phyloP scores from a whole-genome alignment of 192 early-diverging fungal genomes.

The Radiomyces spectabilis region DNA sequence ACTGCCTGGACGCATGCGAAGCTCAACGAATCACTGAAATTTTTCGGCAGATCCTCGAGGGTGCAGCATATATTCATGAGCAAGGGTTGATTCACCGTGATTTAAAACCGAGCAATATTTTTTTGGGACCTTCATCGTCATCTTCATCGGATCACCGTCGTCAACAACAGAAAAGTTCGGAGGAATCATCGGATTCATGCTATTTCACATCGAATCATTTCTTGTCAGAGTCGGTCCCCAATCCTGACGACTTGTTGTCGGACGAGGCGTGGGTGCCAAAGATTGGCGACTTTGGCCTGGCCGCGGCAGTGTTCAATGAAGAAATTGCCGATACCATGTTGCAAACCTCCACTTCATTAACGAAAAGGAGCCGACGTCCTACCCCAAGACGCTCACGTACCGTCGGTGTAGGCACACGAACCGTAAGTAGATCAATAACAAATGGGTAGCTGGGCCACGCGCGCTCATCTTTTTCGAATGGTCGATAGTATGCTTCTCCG shows the following conservation, averaged over 20 bases:
- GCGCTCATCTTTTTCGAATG: no score
- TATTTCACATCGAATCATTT: no score
- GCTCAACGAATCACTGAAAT: slow-evolving; percentile 24
- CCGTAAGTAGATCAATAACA: slow-evolving; percentile 41
- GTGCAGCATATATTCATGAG: slow-evolving; percentile 66
- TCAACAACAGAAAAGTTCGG: no score
- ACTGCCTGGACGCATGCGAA: slow-evolving; percentile 5
- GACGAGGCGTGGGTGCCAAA: slow-evolving; percentile 55
- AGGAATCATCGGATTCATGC: no score
- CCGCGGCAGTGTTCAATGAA: slow-evolving; percentile 48
- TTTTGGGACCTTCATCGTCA: slow-evolving; percentile 35
- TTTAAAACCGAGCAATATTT: slow-evolving; percentile 68
- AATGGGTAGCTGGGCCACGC: no score
- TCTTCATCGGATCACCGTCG: no score
- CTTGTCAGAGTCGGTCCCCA: no score
- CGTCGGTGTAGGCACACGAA: slow-evolving; percentile 65
- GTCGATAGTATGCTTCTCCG: slow-evolving; percentile 82
- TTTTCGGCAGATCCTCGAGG: slow-evolving; percentile 74
- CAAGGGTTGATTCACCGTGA: slow-evolving; percentile 72
- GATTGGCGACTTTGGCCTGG: slow-evolving; percentile 97
- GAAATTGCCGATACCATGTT: slow-evolving; percentile 2
- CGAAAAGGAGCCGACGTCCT: not conserved
- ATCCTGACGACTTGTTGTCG: no score
- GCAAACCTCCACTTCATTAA: not conserved
- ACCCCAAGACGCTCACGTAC: slow-evolving; percentile 30